Base-by-base conservation (phyloP, 805 yeast genomes). In the Nakazawaea wickerhamii region DNA sequence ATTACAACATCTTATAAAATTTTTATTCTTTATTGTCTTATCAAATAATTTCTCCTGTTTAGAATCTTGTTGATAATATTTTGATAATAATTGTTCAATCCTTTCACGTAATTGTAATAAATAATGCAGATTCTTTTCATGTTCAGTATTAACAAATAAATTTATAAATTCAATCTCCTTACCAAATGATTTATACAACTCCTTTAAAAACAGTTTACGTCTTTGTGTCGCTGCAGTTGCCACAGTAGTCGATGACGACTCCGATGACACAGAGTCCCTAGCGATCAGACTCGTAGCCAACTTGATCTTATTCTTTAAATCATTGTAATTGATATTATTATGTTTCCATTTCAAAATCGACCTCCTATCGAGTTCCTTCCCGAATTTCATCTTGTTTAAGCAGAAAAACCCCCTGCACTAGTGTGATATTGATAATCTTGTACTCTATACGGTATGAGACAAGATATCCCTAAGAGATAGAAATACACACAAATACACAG, bases 331-430 rank as follows among this genome's bases (percentile, higher is more conserved):
- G 31, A 90, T 70, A 59, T 90, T 88, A 61, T 86, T 82, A 48
- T 77, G 75, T 53, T 75, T 75, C 97, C 98, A 90, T 64, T 86
- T 93, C 2, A 90, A 88, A 19, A 88, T 84, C 10, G 95, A 84
- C 51, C 87, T 71, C 49, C 76, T 79, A 41, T 74, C 67, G 18
- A 90, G 70, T 54, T 84, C 89, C 32, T 77, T 70, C 40, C 96
- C 96, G 60, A 89, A 90, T 63, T 88, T 91, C 98, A 90, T 90
- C 26, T n/a, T n/a, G n/a, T n/a, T n/a, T n/a, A n/a, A n/a, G n/a
- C n/a, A n/a, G n/a, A n/a, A n/a, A n/a, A n/a, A n/a, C n/a, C n/a
- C n/a, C n/a, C n/a, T n/a, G n/a, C n/a, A 23, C 26, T 23, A 7
- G 26, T 23, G 26, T 23, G 26, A 23, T 23, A 23, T 7, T 23